Percentiles rank a stretch among this genome's conserved stretches.
Conservation (phyloP, 1,284 basidiomycete genomes). For the Limonomyces culmigenus region DNA sequence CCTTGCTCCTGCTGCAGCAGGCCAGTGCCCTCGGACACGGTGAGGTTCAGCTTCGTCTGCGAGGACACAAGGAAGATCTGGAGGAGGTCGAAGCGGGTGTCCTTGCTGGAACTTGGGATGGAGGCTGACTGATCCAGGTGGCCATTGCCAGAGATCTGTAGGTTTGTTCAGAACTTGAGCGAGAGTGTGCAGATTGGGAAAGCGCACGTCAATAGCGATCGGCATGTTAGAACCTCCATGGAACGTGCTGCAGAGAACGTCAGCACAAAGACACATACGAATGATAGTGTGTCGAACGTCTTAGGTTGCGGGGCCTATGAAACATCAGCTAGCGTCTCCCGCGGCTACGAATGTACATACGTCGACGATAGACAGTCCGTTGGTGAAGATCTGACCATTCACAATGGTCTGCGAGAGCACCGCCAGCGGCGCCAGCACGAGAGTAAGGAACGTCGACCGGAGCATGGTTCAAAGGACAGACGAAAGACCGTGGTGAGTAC, state of each 20-base stretch:
- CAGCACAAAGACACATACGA: no score
- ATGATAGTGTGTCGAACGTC: no score
- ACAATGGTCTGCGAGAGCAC: slow-evolving; percentile 12
- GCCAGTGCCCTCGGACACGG: slow-evolving; percentile 23
- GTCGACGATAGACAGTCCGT: slow-evolving; percentile 31
- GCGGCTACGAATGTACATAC: no score
- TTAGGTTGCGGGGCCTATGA: no score
- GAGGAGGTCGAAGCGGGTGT: slow-evolving; percentile 23
- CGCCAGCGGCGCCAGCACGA: slow-evolving; percentile 7
- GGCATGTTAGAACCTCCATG: no score
- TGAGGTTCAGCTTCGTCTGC: slow-evolving; percentile 23
- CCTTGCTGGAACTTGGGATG: slow-evolving; percentile 18
- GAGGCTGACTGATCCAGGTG: slow-evolving; percentile 18
- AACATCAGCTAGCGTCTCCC: no score
- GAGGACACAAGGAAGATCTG: slow-evolving; percentile 32
- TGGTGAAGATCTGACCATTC: slow-evolving; percentile 26
- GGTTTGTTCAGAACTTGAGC: no score
- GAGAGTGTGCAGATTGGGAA: no score
- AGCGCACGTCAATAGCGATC: no score
- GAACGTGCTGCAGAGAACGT: no score
- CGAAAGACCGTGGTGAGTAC: not conserved
- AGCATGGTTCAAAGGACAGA: no score
- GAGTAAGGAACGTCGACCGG: no score
- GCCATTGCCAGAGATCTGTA: slow-evolving; percentile 29
- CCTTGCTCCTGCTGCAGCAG: slow-evolving; percentile 23